Conservation (phyloP, 2,329 filamentous ascomycete species). For the Beauveria sp. region DNA sequence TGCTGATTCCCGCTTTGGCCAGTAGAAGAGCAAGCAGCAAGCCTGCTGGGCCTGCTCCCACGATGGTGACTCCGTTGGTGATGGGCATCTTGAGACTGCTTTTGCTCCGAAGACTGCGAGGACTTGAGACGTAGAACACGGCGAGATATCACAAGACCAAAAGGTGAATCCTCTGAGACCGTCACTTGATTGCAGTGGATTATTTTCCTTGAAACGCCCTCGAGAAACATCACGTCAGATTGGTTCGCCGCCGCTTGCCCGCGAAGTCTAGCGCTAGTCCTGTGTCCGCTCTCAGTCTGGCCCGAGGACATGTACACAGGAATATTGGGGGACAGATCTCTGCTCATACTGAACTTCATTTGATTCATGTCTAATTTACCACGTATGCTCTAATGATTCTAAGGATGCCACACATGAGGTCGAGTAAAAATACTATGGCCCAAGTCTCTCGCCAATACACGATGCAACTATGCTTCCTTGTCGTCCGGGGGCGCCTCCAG, state of each 20-base stretch:
- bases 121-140: too few relatives aligned
- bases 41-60: slow-evolving; percentile 18
- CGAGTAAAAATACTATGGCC: too few relatives aligned
- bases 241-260: too few relatives aligned
- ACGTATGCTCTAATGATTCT: neutral
- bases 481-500: slow-evolving; percentile 21
- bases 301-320: neutral
- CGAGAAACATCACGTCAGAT: too few relatives aligned
- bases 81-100: too few relatives aligned
- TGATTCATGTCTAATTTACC: neutral
- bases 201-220: too few relatives aligned
- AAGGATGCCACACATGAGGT: neutral
- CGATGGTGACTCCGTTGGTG: neutral
- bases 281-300: neutral
- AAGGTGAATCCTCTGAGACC: too few relatives aligned
- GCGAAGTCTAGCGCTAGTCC: too few relatives aligned
- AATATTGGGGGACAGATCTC: neutral
- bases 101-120: too few relatives aligned
- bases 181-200: too few relatives aligned
- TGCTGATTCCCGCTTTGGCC: slow-evolving; percentile 17
- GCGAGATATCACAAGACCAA: too few relatives aligned
- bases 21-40: slow-evolving; percentile 17
- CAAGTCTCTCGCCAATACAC: too few relatives aligned
- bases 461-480: neutral
- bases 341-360: neutral